Conservation (phyloP, 345 rosid genomes). For the Eucalyptus curtisii region DNA sequence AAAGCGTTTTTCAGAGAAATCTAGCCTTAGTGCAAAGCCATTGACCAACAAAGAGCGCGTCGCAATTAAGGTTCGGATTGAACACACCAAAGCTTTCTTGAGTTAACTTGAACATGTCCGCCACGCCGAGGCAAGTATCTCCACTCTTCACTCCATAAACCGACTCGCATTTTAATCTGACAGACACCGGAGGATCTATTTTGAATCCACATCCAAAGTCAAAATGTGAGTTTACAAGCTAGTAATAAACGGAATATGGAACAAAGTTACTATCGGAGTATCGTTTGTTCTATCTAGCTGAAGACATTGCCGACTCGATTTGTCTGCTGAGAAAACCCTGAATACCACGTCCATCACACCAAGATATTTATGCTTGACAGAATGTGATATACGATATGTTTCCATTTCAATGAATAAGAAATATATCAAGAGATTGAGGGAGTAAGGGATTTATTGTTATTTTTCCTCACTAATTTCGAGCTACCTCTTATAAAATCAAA, state of each 20-base stretch:
- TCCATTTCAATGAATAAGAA: neutral
- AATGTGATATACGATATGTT: neutral
- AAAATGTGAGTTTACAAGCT: neutral
- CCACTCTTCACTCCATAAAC: neutral
- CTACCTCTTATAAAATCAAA: too few relatives aligned
- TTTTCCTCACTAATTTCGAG: too few relatives aligned
- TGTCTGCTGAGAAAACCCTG: neutral
- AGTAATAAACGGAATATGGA: neutral
- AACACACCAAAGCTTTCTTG: neutral
- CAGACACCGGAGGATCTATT: too few relatives aligned
- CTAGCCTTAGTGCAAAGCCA: neutral
- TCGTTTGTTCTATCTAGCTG: neutral
- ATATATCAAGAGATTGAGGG: neutral
- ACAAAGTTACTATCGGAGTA: too few relatives aligned
- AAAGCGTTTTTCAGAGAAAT: neutral
- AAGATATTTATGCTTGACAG: neutral
- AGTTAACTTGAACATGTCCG: neutral
- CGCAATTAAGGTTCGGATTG: slow-evolving; percentile 1
- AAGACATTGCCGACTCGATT: neutral
- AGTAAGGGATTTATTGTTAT: too few relatives aligned
- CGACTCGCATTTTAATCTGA: neutral
- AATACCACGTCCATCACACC: neutral
- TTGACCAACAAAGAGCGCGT: neutral
- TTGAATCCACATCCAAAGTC: neutral
- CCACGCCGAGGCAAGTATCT: neutral